Percentiles rank a stretch among this genome's conserved stretches.
Evolutionary conservation across 73 alveolate species (phyloP).

Genomic region (Paramecium sexaurelia): DNA sequence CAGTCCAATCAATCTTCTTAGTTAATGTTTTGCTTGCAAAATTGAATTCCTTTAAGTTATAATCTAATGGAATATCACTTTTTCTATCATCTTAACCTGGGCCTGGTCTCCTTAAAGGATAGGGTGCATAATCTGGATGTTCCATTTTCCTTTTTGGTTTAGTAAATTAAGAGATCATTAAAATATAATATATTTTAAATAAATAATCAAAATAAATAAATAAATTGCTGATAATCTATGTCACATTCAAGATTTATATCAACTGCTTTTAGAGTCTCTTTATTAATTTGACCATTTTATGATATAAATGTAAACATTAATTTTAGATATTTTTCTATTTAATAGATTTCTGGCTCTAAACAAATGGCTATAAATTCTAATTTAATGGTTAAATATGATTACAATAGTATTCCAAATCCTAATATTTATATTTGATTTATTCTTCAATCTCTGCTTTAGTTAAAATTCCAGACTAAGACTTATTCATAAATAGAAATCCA

Average conservation of each 20-base stretch:
- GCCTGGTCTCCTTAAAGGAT: conserved; percentile 47
- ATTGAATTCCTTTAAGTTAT: conserved; percentile 23
- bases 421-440: neutral
- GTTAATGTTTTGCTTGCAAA: conserved; percentile 36
- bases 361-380: conserved; percentile 44
- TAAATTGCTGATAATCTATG: conserved; percentile 1
- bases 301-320: conserved; percentile 29
- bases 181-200: neutral
- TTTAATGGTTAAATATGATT: neutral
- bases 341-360: neutral
- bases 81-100: conserved; percentile 35
- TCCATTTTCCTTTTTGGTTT: conserved; percentile 43
- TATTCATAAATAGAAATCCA: conserved; percentile 51
- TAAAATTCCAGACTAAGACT: neutral
- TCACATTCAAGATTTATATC: neutral
- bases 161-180: conserved; percentile 51
- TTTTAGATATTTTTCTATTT: conserved; percentile 28
- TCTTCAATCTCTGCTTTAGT: neutral
- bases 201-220: neutral
- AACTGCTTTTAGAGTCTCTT: neutral
- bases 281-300: neutral
- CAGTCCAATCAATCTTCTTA: neutral
- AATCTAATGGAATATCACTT: conserved; percentile 15
- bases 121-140: conserved; percentile 52
- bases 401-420: conserved; percentile 29